Base-by-base conservation (phyloP, 768 basidiomycete species). In the Trametes maxima region DNA sequence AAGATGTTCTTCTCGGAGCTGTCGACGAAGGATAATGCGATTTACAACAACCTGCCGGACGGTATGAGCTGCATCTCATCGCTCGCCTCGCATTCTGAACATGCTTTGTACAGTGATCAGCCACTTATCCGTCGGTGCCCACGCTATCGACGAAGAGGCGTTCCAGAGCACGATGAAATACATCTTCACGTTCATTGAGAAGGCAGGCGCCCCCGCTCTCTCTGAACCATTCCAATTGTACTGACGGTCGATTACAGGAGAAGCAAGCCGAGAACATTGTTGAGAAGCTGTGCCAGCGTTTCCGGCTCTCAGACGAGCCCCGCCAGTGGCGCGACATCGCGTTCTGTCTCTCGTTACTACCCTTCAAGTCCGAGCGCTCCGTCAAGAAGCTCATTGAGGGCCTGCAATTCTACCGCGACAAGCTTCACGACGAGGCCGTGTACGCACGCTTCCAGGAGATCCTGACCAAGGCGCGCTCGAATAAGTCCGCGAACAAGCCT, bases 261-360 rank as follows among this genome's bases (percentile, higher is more conserved):
- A 98, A 96, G 76, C 96, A 97, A 85, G 95, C 96, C 0, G 96
- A 98, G 75, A 90, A 84, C 69, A 93, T 99, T 63, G 92, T 98
- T 55, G 96, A 99, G 69, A 99, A 98, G 72, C 86, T 99, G 2
- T 99, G 97, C 69, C 94, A 97, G 69, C 86, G 96, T 8, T 98
- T 98, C 87, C 83, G 90, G 22, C 79, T 93, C 3, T 86, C 90
- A 0, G 89, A 91, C 43, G 94, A 95, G 33, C 84, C 92, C 16
- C 84, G 96, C 5, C 97, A 98, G 71, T 99, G 97, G 97, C 85
- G 94, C 22, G 96, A 99, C 69, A 94, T 99, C 60, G 93, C 95
- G 1, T 98, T 88, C 76, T 99, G 96, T 72, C 78, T 99, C 2
- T 95, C 96, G 0, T 76, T 98, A 2, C 81, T 98, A 16, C 96